phyloP scores from a whole-genome alignment of 2,329 filamentous ascomycete genomes.

The Allantophomopsis lycopodina region DNA sequence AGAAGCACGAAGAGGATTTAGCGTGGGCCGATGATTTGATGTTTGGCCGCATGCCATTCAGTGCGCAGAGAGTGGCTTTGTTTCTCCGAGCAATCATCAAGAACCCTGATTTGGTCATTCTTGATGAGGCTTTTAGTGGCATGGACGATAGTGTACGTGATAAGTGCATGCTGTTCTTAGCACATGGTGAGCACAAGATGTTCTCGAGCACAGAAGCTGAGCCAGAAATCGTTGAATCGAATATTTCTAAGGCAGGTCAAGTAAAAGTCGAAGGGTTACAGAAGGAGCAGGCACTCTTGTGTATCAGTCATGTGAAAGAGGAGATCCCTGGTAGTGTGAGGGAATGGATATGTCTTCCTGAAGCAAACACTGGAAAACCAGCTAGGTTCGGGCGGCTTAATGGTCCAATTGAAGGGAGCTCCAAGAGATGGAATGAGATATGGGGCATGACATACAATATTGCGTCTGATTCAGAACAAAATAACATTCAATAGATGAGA shows the following conservation, averaged over 20 bases:
- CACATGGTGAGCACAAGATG: slow-evolving; percentile 40
- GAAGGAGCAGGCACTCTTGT: slow-evolving; percentile 68
- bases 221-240: slow-evolving; percentile 27
- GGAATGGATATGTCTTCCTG: slow-evolving; percentile 77
- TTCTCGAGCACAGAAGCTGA: slow-evolving; percentile 9
- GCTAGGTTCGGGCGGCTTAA: slow-evolving; percentile 52
- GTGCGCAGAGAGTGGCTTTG: slow-evolving; percentile 70
- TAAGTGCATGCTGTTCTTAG: slow-evolving; percentile 74
- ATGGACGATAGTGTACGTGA: slow-evolving; percentile 75
- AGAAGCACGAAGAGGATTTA: slow-evolving; percentile 16
- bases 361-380: slow-evolving; percentile 46
- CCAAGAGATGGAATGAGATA: slow-evolving; percentile 48
- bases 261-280: slow-evolving; percentile 48
- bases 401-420: slow-evolving; percentile 43
- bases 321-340: slow-evolving; percentile 77
- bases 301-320: slow-evolving; percentile 44
- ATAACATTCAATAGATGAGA: slow-evolving; percentile 13
- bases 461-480: slow-evolving; percentile 1
- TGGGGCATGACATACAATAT: slow-evolving; percentile 15
- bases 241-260: slow-evolving; percentile 25
- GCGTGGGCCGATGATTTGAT: slow-evolving; percentile 52
- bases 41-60: slow-evolving; percentile 68
- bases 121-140: slow-evolving; percentile 80
- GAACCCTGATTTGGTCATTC: slow-evolving; percentile 65
- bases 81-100: slow-evolving; percentile 76